Percentiles rank a stretch among this genome's conserved stretches.
Evolutionary conservation across 2,329 filamentous ascomycete species (phyloP).

Genomic region (Penicillium sp.): DNA sequence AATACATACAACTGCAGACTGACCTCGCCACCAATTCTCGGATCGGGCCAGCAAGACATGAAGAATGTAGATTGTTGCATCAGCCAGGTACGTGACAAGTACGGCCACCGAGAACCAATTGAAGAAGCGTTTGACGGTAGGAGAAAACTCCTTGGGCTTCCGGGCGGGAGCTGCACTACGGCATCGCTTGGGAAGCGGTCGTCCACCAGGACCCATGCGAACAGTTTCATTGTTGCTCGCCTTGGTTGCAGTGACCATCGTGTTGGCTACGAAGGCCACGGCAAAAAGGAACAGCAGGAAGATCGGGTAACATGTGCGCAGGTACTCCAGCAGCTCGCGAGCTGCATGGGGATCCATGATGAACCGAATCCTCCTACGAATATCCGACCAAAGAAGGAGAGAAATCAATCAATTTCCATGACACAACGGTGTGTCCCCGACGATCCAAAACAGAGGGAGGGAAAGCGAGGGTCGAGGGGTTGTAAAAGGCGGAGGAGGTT

Average conservation of each 20-base stretch:
- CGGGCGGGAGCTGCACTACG: conserved; percentile 57
- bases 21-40: conserved; percentile 80
- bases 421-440: conserved; percentile 31
- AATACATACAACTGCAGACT: conserved; percentile 72
- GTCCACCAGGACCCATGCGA: conserved; percentile 81
- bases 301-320: conserved; percentile 68
- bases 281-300: conserved; percentile 69
- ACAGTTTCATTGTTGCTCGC: conserved; percentile 55
- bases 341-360: conserved; percentile 49
- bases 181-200: conserved; percentile 75
- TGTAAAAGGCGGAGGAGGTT: conserved; percentile 13
- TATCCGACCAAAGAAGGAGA: conserved; percentile 24
- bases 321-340: conserved; percentile 51
- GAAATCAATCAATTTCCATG: conserved; percentile 42
- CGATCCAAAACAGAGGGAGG: conserved; percentile 18
- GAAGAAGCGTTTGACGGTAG: conserved; percentile 73
- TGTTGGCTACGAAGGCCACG: conserved; percentile 65
- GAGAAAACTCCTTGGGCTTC: conserved; percentile 65
- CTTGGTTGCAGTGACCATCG: conserved; percentile 61
- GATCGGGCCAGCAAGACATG: conserved; percentile 73
- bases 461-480: conserved; percentile 19
- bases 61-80: conserved; percentile 73
- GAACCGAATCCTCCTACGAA: conserved; percentile 30
- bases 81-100: conserved; percentile 75
- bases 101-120: conserved; percentile 74